Evolutionary conservation across 164 flowering plant species (phyloP).

Genomic region (Santalum album): DNA sequence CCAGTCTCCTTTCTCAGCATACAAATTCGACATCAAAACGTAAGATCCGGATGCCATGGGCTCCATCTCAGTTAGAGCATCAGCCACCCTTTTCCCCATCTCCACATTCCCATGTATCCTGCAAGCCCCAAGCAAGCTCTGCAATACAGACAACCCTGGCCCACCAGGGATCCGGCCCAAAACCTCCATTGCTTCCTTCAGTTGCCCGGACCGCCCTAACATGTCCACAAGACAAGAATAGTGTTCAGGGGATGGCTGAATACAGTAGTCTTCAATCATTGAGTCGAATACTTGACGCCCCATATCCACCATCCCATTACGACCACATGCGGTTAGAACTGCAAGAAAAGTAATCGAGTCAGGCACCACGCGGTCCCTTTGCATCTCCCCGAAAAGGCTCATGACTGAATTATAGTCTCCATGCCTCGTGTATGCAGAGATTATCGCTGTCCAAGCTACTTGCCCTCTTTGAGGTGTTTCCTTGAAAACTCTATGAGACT

Average conservation of each 20-base stretch:
- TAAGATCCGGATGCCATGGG: conserved; percentile 71
- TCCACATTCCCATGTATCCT: conserved; percentile 70
- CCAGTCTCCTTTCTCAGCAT: conserved; percentile 89
- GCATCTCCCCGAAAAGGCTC: conserved; percentile 49
- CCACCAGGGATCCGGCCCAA: conserved; percentile 40
- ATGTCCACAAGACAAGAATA: conserved; percentile 83
- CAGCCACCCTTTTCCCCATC: conserved; percentile 50
- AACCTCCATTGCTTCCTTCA: conserved; percentile 77
- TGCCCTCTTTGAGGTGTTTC: conserved; percentile 38
- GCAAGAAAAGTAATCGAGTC: conserved; percentile 81
- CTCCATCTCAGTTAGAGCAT: conserved; percentile 55
- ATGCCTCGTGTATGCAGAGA: conserved; percentile 72
- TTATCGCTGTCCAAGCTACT: conserved; percentile 78
- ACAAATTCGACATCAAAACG: conserved; percentile 75
- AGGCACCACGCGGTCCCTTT: conserved; percentile 35
- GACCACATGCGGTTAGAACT: conserved; percentile 58
- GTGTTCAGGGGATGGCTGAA: conserved; percentile 67
- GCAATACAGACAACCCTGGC: conserved; percentile 65
- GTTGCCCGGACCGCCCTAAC: conserved; percentile 73
- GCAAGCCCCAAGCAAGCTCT: conserved; percentile 86
- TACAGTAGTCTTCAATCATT: conserved; percentile 46
- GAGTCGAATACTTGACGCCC: conserved; percentile 47
- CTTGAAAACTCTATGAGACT: conserved; percentile 48
- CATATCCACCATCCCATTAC: conserved; percentile 65
- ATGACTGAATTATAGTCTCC: conserved; percentile 64